Percentiles rank a stretch among this genome's conserved stretches.
phyloP scores from a whole-genome alignment of 164 flowering plant genomes.

The Pachysandra terminalis region DNA sequence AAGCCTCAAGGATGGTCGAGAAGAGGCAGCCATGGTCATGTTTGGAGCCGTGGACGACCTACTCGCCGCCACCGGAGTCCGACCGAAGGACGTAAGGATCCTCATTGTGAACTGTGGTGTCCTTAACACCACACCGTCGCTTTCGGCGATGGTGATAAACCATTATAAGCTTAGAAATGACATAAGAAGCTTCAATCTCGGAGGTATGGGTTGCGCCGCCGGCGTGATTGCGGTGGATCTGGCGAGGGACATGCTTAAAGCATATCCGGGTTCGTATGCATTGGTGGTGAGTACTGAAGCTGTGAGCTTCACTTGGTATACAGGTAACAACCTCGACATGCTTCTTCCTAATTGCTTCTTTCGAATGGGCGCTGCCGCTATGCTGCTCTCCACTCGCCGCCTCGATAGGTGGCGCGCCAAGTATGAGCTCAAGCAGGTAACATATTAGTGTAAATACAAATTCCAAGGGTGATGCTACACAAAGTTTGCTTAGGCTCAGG shows the following conservation, averaged over 20 bases:
- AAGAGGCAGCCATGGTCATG: constrained; percentile 57
- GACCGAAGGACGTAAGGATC: constrained; percentile 44
- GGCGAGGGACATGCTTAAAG: constrained; percentile 49
- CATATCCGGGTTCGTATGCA: constrained; percentile 50
- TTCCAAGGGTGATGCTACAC: no score
- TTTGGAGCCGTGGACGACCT: constrained; percentile 58
- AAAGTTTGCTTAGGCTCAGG: no score
- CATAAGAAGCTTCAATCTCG: constrained; percentile 59
- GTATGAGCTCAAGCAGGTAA: constrained; percentile 59
- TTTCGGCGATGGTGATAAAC: constrained; percentile 69
- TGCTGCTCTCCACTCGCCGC: constrained; percentile 54
- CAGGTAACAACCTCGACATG: constrained; percentile 51
- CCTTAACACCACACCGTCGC: constrained; percentile 62
- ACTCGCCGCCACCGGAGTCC: constrained; percentile 36
- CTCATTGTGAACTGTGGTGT: constrained; percentile 63
- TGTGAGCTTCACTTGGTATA: constrained; percentile 52
- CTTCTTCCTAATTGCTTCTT: constrained; percentile 70
- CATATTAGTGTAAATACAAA: no score
- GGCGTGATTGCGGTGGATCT: constrained; percentile 62
- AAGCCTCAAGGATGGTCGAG: constrained; percentile 49
- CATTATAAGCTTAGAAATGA: constrained; percentile 52
- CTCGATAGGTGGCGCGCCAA: constrained; percentile 58
- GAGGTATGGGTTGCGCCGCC: constrained; percentile 86
- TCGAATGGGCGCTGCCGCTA: constrained; percentile 74
- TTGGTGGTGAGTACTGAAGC: constrained; percentile 67